Evolutionary conservation across 768 basidiomycete species (phyloP).

Genomic region (Infundibulicybe gibba): DNA sequence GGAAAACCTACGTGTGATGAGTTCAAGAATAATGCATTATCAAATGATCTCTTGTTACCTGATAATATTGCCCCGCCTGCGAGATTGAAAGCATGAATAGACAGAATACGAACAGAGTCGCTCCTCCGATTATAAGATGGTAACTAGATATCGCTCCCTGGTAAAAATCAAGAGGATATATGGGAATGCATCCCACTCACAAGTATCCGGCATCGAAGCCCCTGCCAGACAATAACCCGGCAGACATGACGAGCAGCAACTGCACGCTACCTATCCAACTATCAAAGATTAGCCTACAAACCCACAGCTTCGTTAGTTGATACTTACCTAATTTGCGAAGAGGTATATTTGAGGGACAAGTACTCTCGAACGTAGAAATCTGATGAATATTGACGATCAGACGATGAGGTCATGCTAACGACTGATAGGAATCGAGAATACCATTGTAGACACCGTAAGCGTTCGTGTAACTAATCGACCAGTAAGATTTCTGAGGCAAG

Average conservation of each 20-base stretch:
- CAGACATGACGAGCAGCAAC: slow-evolving; percentile 32
- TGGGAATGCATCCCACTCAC: slow-evolving; percentile 15
- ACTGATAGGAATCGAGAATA: not conserved
- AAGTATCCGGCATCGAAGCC: slow-evolving; percentile 40
- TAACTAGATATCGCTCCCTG: slow-evolving; percentile 13
- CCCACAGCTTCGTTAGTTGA: not conserved
- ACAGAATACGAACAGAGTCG: slow-evolving; percentile 16
- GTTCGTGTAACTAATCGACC: not conserved
- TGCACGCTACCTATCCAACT: slow-evolving; percentile 31
- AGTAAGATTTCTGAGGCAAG: not conserved
- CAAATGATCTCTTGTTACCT: not conserved
- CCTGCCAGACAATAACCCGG: slow-evolving; percentile 31
- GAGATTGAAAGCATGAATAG: not conserved
- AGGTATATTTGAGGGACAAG: slow-evolving; percentile 9
- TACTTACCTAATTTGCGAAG: slow-evolving; percentile 20
- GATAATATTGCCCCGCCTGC: not conserved
- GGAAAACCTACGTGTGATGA: not conserved
- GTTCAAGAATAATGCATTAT: not conserved
- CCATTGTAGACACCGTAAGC: not conserved
- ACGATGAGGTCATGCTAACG: too few species aligned
- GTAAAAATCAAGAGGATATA: not conserved
- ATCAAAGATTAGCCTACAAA: not conserved
- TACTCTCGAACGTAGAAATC: not conserved
- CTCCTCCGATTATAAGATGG: slow-evolving; percentile 24
- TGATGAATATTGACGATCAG: slow-evolving; percentile 1